Base-by-base conservation (phyloP, 768 basidiomycete genomes). In the Mrakia gelida region DNA sequence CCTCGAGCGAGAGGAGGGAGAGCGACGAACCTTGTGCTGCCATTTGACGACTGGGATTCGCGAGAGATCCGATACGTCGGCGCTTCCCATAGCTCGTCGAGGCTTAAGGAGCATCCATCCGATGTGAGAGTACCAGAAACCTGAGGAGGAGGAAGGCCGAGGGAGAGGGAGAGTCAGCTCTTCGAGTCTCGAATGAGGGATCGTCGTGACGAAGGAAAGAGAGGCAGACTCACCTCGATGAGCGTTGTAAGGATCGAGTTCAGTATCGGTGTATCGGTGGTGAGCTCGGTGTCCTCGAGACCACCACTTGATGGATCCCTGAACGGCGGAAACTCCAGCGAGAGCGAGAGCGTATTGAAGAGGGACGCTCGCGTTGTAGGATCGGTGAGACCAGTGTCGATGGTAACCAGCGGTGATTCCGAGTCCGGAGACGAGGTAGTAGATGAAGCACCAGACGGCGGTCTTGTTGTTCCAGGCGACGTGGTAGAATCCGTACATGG, bases 301-400 rank as follows among this genome's bases (percentile, higher is more conserved):
- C 97, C 97, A 98, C 97, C 97, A 98, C 85, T 93, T 92, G 86
- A 99, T 96, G 30, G 95, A 97, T 13, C 96, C 96, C 83, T 99
- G 89, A 67, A 96, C 92, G 7, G 96, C 95, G 67, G 96, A 96
- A 1, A 94, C 91, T 71, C 96, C 97, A 16, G 90, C 88, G 30
- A 92, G 82, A 34, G 95, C 93, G 70, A 98, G 89, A 80, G 89
- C 85, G 83, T 94, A 97, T 84, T 98, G 91, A 16, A 98, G 86
- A 26, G 92, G 91, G 77, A 88, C 87, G 4, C 91, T 90, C 54
- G 96, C 97, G 83, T 97, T 98, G 85, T 96, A 99, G 0, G 93
- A 88, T 76, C 97, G 90, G 83, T 99, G 97, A 11, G 97, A 92
- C 95, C 95, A 99, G 0, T 98, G 88, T 76, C 97, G 90, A 82